Percentiles rank a stretch among this genome's conserved stretches.
Evolutionary conservation across 1,139 yeast genomes (phyloP).

Genomic region (Pichia sp.): DNA sequence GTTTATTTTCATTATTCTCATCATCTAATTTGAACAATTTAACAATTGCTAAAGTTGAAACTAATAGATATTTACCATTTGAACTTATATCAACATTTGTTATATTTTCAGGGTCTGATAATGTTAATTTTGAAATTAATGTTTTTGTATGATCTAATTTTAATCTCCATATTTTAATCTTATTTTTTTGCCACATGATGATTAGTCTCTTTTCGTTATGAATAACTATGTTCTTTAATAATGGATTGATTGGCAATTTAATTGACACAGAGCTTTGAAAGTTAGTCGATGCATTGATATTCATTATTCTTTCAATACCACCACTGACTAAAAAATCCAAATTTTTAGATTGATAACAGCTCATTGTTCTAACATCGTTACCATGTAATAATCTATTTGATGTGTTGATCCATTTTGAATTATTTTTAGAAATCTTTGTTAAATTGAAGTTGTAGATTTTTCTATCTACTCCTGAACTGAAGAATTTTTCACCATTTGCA

Average conservation of each 20-base stretch:
- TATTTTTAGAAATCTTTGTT: slow-evolving; percentile 24
- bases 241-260: slow-evolving; percentile 64
- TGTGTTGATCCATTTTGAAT: slow-evolving; percentile 69
- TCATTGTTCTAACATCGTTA: slow-evolving; percentile 81
- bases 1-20: slow-evolving; percentile 33
- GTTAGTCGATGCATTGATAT: slow-evolving; percentile 57
- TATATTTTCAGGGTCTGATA: slow-evolving; percentile 78
- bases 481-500: slow-evolving; percentile 54
- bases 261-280: slow-evolving; percentile 72
- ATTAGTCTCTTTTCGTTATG: slow-evolving; percentile 46
- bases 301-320: slow-evolving; percentile 80
- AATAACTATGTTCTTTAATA: slow-evolving; percentile 48
- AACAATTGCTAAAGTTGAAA: slow-evolving; percentile 62
- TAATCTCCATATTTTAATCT: slow-evolving; percentile 74
- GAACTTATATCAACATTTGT: slow-evolving; percentile 62
- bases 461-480: slow-evolving; percentile 91
- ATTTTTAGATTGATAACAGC: slow-evolving; percentile 61
- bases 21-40: slow-evolving; percentile 55
- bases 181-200: slow-evolving; percentile 77
- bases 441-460: slow-evolving; percentile 69
- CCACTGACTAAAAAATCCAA: slow-evolving; percentile 74
- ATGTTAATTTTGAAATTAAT: slow-evolving; percentile 57
- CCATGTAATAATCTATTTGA: slow-evolving; percentile 78
- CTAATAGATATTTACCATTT: slow-evolving; percentile 61
- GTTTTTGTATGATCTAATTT: slow-evolving; percentile 29